Percentiles rank a stretch among this genome's conserved stretches.
Evolutionary conservation across 176 grass and related monocot genomes (phyloP).

Genomic region (Aegilops umbellulata): DNA sequence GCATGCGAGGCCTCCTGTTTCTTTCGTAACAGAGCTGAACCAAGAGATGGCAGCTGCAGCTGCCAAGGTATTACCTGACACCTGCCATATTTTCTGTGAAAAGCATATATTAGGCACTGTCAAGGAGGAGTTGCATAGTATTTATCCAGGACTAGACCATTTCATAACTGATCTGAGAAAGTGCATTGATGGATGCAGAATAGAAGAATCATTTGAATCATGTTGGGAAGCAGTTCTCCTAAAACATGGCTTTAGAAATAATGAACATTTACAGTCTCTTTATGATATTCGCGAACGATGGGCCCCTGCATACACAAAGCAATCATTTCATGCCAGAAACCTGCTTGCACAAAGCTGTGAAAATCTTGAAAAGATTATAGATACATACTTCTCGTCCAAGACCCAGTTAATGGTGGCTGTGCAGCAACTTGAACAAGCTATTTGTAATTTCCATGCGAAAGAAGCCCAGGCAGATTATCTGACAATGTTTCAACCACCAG

Average conservation of each 20-base stretch:
- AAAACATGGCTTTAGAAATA: conserved; percentile 62
- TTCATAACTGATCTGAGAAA: conserved; percentile 66
- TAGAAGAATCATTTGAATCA: conserved; percentile 71
- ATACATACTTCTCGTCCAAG: conserved; percentile 63
- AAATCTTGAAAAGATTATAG: conserved; percentile 66
- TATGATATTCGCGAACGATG: conserved; percentile 72
- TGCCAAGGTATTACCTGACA: conserved; percentile 66
- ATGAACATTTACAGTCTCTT: conserved; percentile 65
- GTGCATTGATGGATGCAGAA: conserved; percentile 66
- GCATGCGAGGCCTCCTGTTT: conserved; percentile 62
- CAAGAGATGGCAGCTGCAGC: conserved; percentile 50
- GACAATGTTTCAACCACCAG: conserved; percentile 65
- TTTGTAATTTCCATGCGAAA: conserved; percentile 53
- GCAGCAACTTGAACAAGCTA: conserved; percentile 52
- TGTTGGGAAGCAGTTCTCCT: conserved; percentile 53
- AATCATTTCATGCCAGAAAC: conserved; percentile 62
- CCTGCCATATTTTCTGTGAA: conserved; percentile 72
- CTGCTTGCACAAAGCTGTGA: conserved; percentile 41
- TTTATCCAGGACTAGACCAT: conserved; percentile 42
- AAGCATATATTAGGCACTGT: conserved; percentile 61
- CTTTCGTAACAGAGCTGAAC: conserved; percentile 76
- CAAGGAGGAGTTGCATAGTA: conserved; percentile 55
- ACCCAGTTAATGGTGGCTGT: conserved; percentile 60
- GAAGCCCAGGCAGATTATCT: conserved; percentile 78
- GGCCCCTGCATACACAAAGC: conserved; percentile 67